Evolutionary conservation across 352 stramenopile genomes (phyloP).

Genomic region (Phytophthora fragariaefolia): DNA sequence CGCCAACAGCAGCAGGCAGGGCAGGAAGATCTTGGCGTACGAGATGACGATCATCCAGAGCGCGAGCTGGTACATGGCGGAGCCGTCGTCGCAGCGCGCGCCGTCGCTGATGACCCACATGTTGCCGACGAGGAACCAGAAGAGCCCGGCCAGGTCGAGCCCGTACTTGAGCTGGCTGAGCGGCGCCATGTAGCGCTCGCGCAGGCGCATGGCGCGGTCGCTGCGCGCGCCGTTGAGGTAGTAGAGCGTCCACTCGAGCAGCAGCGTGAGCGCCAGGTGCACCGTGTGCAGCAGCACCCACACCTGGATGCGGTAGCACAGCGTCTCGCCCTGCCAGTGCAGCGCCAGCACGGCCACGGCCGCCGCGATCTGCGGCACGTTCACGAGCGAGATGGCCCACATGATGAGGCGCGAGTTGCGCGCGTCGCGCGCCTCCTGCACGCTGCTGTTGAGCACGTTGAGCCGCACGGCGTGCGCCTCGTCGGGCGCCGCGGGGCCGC

Average conservation of each 20-base stretch:
- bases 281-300: slow-evolving; percentile 83
- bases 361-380: slow-evolving; percentile 76
- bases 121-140: slow-evolving; percentile 90
- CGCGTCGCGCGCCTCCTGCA: slow-evolving; percentile 80
- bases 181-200: slow-evolving; percentile 73
- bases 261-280: slow-evolving; percentile 69
- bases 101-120: slow-evolving; percentile 91
- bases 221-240: slow-evolving; percentile 64
- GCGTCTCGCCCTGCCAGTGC: slow-evolving; percentile 71
- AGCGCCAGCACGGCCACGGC: slow-evolving; percentile 64
- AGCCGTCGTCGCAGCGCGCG: slow-evolving; percentile 79
- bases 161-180: slow-evolving; percentile 86
- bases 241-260: slow-evolving; percentile 82
- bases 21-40: slow-evolving; percentile 94
- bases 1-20: slow-evolving; percentile 89
- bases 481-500: slow-evolving; percentile 43
- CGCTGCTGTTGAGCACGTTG: slow-evolving; percentile 86
- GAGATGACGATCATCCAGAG: slow-evolving; percentile 94
- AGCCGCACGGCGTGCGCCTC: slow-evolving; percentile 83
- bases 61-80: slow-evolving; percentile 81
- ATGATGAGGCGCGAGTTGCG: slow-evolving; percentile 85
- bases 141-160: slow-evolving; percentile 75
- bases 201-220: slow-evolving; percentile 63
- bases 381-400: slow-evolving; percentile 77
- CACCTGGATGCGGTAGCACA: slow-evolving; percentile 86